Conservation (phyloP, 192 early-diverging fungal species). For the Mortierella alpina region DNA sequence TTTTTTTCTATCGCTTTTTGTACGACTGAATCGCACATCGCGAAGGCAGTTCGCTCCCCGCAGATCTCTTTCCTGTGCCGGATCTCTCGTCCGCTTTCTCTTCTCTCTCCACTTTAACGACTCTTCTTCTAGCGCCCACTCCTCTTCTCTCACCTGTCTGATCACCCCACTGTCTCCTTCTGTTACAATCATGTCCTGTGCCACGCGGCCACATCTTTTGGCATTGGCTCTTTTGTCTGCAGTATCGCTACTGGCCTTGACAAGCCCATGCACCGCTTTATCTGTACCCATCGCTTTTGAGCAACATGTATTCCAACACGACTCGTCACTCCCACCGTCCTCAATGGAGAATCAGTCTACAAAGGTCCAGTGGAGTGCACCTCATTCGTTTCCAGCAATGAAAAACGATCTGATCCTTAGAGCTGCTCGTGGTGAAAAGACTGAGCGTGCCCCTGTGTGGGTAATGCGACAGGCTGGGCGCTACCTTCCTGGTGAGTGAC, state of each 20-base stretch:
- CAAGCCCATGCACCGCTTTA: neutral
- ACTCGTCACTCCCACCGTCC: neutral
- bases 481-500: constrained; percentile 85
- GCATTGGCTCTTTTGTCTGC: too few species aligned
- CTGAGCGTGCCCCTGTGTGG: constrained; percentile 93
- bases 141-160: too few species aligned
- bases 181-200: too few species aligned
- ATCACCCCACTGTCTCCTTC: neutral
- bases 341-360: neutral
- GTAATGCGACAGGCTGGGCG: constrained; percentile 98
- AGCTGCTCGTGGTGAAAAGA: constrained; percentile 80
- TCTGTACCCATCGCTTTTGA: neutral
- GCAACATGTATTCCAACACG: neutral
- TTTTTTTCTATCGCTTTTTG: too few species aligned
- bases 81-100: too few species aligned
- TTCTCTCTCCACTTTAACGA: too few species aligned
- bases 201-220: too few species aligned
- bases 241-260: too few species aligned
- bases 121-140: neutral
- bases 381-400: constrained; percentile 75
- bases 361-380: neutral
- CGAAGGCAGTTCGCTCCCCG: too few species aligned
- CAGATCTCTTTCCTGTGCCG: too few species aligned
- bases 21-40: too few species aligned
- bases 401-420: constrained; percentile 93